Evolutionary conservation across 106 monocot genomes (phyloP), one percentile per base, ranked within the genome.

Genomic region (Acanthochlamys bracteata): DNA sequence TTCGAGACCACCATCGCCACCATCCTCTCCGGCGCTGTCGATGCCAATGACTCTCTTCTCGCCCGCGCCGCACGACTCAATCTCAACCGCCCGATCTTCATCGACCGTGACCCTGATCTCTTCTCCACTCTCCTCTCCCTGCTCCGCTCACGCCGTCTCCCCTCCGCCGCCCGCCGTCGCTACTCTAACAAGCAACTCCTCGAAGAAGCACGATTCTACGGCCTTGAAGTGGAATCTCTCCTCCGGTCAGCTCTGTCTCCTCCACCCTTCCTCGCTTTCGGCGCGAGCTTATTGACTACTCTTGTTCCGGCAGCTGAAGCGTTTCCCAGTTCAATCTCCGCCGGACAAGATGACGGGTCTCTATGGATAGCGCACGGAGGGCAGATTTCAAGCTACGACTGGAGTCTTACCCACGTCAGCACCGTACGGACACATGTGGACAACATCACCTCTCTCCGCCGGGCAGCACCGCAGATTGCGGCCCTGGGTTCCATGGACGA

Each of bases 331-430:
- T 76, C 90, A 57, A 45, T 87, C 40, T 70, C 78, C 20, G 75
- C 85, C 14, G 74, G 62, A 12, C 49, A 53, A 10, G 63, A 60
- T 2, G 81, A 90, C 56, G 88, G 88, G 14, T 88, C 95, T 40
- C 19, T 96, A 64, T 96, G 84, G 84, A 57, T 96, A 55, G 90
- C 87, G 27, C 95, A 96, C 65, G 87, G 71, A 26, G 95, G 95
- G 26, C 88, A 84, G 82, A 83, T 96, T 78, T 90, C 95, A 49
- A 51, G 66, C 68, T 96, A 88, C 73, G 87, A 84, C 47, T 80
- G 75, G 65, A 72, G 24, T 39, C 87, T 96, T 46, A 21, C 68
- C 72, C 84, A 83, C 78, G 41, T 61, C 57, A 51, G 58, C 71
- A 80, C 84, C 64, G 49, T 87, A 42, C 73, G 95, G 52, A 96